Evolutionary conservation across 2,329 filamentous ascomycete genomes (phyloP).

Genomic region (Fusarium acutatum): DNA sequence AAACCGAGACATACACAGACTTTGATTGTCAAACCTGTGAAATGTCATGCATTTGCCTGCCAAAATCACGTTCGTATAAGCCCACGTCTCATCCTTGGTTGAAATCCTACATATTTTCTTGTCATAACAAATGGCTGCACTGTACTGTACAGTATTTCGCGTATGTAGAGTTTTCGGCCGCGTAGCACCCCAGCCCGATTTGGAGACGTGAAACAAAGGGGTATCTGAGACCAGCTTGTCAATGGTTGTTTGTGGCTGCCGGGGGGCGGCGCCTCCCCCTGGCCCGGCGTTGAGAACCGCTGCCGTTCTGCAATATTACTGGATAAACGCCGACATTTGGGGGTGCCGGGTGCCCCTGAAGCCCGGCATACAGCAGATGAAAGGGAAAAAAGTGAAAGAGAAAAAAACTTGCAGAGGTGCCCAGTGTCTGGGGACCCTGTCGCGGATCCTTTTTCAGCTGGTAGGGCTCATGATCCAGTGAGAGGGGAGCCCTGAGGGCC

Average conservation of each 20-base stretch:
- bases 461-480: slow-evolving; percentile 22
- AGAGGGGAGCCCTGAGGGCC: background rate
- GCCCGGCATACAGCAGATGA: slow-evolving; percentile 14
- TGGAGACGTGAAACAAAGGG: slow-evolving; percentile 40
- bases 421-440: slow-evolving; percentile 28
- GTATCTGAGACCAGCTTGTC: slow-evolving; percentile 20
- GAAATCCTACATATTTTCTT: slow-evolving; percentile 1
- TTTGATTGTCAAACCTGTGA: background rate
- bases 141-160: slow-evolving; percentile 9
- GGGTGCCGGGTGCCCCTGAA: slow-evolving; percentile 29
- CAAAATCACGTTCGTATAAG: slow-evolving; percentile 6
- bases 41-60: slow-evolving; percentile 23
- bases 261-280: slow-evolving; percentile 41
- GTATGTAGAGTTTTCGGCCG: slow-evolving; percentile 15
- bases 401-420: slow-evolving; percentile 17
- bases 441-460: slow-evolving; percentile 41
- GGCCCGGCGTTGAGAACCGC: slow-evolving; percentile 24
- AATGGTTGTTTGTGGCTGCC: slow-evolving; percentile 32
- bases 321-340: slow-evolving; percentile 19
- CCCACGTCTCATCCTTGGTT: slow-evolving; percentile 10
- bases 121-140: slow-evolving; percentile 3
- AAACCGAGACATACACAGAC: background rate
- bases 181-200: slow-evolving; percentile 33
- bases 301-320: slow-evolving; percentile 13
- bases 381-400: background rate